phyloP scores from a whole-genome alignment of 371 early-diverging fungal genomes.

The Mucor ambiguus region DNA sequence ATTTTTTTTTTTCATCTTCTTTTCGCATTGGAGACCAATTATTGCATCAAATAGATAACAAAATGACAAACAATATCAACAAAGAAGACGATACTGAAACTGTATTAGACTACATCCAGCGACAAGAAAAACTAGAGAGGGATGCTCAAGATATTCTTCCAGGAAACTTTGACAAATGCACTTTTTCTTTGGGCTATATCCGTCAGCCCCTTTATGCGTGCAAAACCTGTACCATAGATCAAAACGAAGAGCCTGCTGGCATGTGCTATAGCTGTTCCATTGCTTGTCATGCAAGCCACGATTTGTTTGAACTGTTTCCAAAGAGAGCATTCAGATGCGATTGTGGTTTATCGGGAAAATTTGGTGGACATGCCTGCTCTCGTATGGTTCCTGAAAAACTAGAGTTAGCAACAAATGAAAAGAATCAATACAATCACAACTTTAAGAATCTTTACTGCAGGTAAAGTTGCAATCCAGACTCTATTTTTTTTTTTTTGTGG shows the following conservation, averaged over 20 bases:
- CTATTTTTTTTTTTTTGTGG: too few relatives aligned
- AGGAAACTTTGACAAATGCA: conserved; percentile 79
- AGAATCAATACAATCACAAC: conserved; percentile 82
- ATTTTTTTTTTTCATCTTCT: background rate
- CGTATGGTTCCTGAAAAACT: conserved; percentile 39
- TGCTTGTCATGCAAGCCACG: conserved; percentile 79
- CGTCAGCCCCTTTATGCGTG: conserved; percentile 87
- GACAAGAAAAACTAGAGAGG: conserved; percentile 52
- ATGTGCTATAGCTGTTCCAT: conserved; percentile 85
- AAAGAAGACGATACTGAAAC: conserved; percentile 43
- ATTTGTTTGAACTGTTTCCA: conserved; percentile 82
- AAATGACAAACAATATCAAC: conserved; percentile 11
- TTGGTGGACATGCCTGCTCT: conserved; percentile 41
- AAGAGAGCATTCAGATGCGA: conserved; percentile 86
- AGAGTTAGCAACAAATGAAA: conserved; percentile 44
- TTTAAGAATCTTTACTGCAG: conserved; percentile 82
- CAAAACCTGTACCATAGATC: conserved; percentile 62
- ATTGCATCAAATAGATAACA: background rate
- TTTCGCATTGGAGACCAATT: background rate
- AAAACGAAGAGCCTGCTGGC: conserved; percentile 53
- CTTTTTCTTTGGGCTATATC: conserved; percentile 75
- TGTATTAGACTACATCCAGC: conserved; percentile 59
- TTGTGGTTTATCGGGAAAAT: conserved; percentile 68
- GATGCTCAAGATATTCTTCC: conserved; percentile 66
- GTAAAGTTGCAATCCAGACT: conserved; percentile 21